Percentiles rank a stretch among this genome's conserved stretches.
Evolutionary conservation across 495 filamentous ascomycete species (phyloP).

Genomic region (Darksidea phi): DNA sequence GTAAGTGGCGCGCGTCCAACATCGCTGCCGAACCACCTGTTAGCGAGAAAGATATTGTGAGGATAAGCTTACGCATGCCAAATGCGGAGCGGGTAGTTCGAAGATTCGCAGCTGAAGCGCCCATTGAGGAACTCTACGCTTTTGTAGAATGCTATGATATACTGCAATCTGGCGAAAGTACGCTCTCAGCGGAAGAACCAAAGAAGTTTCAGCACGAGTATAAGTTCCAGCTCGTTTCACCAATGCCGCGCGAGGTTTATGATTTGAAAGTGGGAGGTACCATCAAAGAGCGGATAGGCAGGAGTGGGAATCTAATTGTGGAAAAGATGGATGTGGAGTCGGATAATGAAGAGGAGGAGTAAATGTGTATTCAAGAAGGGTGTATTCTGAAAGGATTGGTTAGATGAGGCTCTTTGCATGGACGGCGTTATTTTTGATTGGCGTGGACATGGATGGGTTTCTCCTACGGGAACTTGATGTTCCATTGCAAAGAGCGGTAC

Average conservation of each 20-base stretch:
- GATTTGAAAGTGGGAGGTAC: slow-evolving; percentile 62
- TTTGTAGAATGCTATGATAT: slow-evolving; percentile 90
- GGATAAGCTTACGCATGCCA: slow-evolving; percentile 77
- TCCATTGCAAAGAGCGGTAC: too few relatives aligned
- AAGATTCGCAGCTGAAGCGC: slow-evolving; percentile 61
- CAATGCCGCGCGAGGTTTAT: slow-evolving; percentile 78
- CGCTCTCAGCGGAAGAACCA: slow-evolving; percentile 52
- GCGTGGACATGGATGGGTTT: too few relatives aligned
- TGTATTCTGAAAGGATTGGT: too few relatives aligned
- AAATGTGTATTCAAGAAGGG: background rate
- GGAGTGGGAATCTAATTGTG: slow-evolving; percentile 85
- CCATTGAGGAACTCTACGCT: slow-evolving; percentile 87
- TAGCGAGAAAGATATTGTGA: slow-evolving; percentile 65
- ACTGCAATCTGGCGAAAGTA: slow-evolving; percentile 45
- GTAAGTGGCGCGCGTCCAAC: slow-evolving; percentile 69
- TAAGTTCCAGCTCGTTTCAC: slow-evolving; percentile 73
- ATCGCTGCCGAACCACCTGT: slow-evolving; percentile 67
- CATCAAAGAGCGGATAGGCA: slow-evolving; percentile 70
- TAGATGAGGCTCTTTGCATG: too few relatives aligned
- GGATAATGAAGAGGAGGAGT: slow-evolving; percentile 41
- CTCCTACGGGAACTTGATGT: too few relatives aligned
- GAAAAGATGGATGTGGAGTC: slow-evolving; percentile 65
- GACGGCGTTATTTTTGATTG: too few relatives aligned
- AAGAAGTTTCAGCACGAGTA: slow-evolving; percentile 74
- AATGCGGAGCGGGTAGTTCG: slow-evolving; percentile 71